Base-by-base conservation (phyloP, 345 rosid species). In the Aethionema arabicum region DNA sequence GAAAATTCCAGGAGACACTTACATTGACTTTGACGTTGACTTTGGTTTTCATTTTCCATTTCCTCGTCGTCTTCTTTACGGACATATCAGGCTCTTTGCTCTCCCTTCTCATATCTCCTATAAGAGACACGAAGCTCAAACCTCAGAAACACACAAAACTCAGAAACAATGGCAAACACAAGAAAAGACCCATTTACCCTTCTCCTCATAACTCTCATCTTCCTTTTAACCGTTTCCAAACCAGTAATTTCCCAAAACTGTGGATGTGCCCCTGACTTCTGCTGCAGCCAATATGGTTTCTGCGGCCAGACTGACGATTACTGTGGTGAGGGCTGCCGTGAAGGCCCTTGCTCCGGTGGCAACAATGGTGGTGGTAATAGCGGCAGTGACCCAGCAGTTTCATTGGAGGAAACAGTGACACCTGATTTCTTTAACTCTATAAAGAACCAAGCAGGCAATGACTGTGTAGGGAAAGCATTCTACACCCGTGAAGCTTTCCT, bases 401-500 rank as follows among this genome's bases (percentile, higher is more conserved):
- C 86, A 7, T 74, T 83, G 5, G 65, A 64, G 6, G 56, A 14
- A 52, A 73, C 78, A n/a, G 88, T 83, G 32, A 79, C 83, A 2
- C 65, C 82, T 2, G 66, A 67, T 6, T 85, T 85, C 80, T 83
- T 85, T 55, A 59, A 81, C 6, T 77, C 82, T 12, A 85, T 85
- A 49, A 14, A 73, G 7, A 71, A 67, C 53, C 85, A 82, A 31
- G 89, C 88, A 2, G 68, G 56, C 6, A 70, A 61, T 3, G 27
- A 29, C 37, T 86, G 91, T 37, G 80, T 32, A 0, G 97, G 97
- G 6, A 85, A 78, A 70, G 69, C 55, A 7, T 83, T 90, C 52
- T 90, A 90, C 66, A 58, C 88, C 0, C 74, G 85, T 42, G 69
- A 69, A 8, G 69, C 73, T 3, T 86, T 90, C 67, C 74, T 86